Base-by-base conservation (phyloP, 345 rosid species). In the Murraya koenigii region DNA sequence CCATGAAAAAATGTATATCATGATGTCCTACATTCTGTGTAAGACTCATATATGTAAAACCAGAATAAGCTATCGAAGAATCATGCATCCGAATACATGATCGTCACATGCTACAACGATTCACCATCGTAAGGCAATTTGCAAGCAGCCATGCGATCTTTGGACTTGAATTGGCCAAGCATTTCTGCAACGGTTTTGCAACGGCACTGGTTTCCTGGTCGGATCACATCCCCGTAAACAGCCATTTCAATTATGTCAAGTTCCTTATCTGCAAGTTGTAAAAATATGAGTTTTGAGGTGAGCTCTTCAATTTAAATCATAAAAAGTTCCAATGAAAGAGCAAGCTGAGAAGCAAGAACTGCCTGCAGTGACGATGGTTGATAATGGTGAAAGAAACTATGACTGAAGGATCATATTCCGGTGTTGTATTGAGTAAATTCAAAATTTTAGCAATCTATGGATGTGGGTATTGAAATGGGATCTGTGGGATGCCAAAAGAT, bases 191-290 rank as follows among this genome's bases (percentile, higher is more conserved):
- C 86, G 1, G 93, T 90, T 86, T 87, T 93, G 87, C 99, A 93
- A n/a, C 90, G 92, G 80, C 98, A 95, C 69, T 91, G 88, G 55
- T 93, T 95, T 70, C 98, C 99, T 8, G 98, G 96, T 69, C 98
- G 90, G 59, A 87, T 80, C 26, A 95, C 95, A 71, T 95, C 94
- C 56, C 98, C 99, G 72, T 92, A 95, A 81, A 93, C 98, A 47
- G 98, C 99, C 99, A 92, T 93, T 89, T 95, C 98, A 5, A 92
- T 90, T 68, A 93, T 79, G 87, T 94, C 99, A 8, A 95, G 94
- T 88, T 95, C 99, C 87, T 85, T 92, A 62, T 95, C 98, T 92
- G 84, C 77, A 88, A 41, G 69, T 62, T 23, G n/a, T 22, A 78
- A 72, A 36, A 17, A 5, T 26, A 64, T 26, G 28, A 7, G 39